These are phyloP conservation scores for Stevia rebaudiana DNA, from an alignment of 140 eudicot genomes.

Conservation along the genomic window DNA sequence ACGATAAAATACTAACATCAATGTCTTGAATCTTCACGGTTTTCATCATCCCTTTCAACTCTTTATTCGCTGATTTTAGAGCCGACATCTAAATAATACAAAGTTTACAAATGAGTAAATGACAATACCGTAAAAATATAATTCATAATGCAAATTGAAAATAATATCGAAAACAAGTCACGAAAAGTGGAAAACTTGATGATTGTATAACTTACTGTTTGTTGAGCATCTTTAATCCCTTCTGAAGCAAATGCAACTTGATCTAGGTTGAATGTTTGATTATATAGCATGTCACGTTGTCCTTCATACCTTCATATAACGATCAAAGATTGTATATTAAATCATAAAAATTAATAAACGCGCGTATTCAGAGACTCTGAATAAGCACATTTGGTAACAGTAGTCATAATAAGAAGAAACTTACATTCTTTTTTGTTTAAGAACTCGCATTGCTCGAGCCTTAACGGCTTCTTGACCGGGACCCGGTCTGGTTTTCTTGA, in stretches of 20 bases:
- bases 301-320: slow-evolving; percentile 79
- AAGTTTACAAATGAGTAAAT: slow-evolving; percentile 3
- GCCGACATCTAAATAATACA: slow-evolving; percentile 78
- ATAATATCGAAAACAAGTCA: slow-evolving; percentile 11
- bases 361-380: too few relatives aligned
- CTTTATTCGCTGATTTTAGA: slow-evolving; percentile 93
- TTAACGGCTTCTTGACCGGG: slow-evolving; percentile 98
- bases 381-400: slow-evolving; percentile 7
- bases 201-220: slow-evolving; percentile 55
- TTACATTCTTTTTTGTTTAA: slow-evolving; percentile 82
- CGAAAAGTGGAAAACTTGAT: slow-evolving; percentile 6
- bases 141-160: background rate
- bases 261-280: slow-evolving; percentile 90
- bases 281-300: slow-evolving; percentile 97
- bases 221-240: slow-evolving; percentile 98
- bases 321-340: slow-evolving; percentile 10
- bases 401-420: slow-evolving; percentile 16
- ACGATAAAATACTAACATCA: slow-evolving; percentile 66
- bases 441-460: slow-evolving; percentile 97
- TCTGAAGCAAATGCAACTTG: slow-evolving; percentile 98
- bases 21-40: slow-evolving; percentile 92
- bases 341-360: too few relatives aligned
- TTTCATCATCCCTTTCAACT: slow-evolving; percentile 99
- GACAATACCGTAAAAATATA: background rate
- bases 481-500: slow-evolving; percentile 94